Conservation (phyloP, 441 rosid genomes). For the Erodium trifolium region DNA sequence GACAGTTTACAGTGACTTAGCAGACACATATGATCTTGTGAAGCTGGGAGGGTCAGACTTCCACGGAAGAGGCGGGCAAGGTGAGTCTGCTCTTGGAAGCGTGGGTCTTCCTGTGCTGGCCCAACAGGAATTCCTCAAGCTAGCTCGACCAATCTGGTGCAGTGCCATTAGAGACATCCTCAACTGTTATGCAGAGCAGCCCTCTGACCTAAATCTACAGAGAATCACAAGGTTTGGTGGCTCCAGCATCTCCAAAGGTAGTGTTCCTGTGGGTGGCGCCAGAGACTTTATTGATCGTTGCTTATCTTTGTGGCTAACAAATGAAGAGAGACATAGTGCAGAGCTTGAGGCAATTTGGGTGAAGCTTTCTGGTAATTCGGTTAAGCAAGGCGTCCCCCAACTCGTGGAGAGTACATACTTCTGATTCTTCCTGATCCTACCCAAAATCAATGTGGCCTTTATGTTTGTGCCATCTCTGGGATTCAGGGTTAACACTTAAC, state of each 20-base stretch:
- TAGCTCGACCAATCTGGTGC: constrained; percentile 82
- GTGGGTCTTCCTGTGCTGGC: constrained; percentile 63
- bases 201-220: constrained; percentile 51
- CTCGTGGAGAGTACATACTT: constrained; percentile 16
- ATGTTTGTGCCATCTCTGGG: no score
- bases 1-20: constrained; percentile 69
- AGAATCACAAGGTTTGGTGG: constrained; percentile 50
- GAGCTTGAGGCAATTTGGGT: constrained; percentile 57
- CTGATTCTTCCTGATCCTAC: no score
- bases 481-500: no score
- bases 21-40: constrained; percentile 60
- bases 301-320: constrained; percentile 54
- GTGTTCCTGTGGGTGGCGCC: constrained; percentile 26
- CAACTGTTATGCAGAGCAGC: constrained; percentile 45
- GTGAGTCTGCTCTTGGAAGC: constrained; percentile 73
- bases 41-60: constrained; percentile 95
- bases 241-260: constrained; percentile 20
- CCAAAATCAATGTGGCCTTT: no score
- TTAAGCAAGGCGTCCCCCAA: no score
- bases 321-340: constrained; percentile 45
- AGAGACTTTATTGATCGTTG: constrained; percentile 55
- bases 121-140: constrained; percentile 54
- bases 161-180: constrained; percentile 46
- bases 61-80: constrained; percentile 73
- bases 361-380: constrained; percentile 39